These are phyloP conservation scores for Diaporthe helianthi DNA, from an alignment of 2,329 filamentous ascomycete species.

Conservation along the genomic window DNA sequence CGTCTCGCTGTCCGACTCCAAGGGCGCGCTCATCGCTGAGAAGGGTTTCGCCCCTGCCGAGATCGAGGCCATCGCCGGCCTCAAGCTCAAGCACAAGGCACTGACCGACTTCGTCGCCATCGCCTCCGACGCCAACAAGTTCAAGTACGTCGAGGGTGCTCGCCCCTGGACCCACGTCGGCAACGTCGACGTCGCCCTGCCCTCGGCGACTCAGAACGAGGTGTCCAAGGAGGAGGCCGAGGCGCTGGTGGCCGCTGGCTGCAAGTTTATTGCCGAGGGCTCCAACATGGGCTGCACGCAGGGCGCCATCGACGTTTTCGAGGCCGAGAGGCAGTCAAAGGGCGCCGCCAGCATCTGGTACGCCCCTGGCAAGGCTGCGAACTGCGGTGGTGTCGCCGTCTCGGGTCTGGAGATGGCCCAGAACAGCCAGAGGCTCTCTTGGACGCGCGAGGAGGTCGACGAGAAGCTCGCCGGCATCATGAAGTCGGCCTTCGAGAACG, in stretches of 20 bases:
- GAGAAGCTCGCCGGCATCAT: constrained; percentile 91
- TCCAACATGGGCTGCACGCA: constrained; percentile 99
- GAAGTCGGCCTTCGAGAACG: constrained; percentile 91
- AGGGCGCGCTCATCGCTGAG: constrained; percentile 81
- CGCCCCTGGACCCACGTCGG: constrained; percentile 92
- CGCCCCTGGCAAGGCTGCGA: constrained; percentile 94
- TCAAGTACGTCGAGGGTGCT: constrained; percentile 86
- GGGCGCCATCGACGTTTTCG: constrained; percentile 92
- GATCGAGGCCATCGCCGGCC: constrained; percentile 76
- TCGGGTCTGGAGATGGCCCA: constrained; percentile 99
- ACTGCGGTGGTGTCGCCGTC: constrained; percentile 96
- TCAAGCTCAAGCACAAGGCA: constrained; percentile 88
- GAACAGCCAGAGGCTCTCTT: constrained; percentile 84
- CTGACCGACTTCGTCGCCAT: constrained; percentile 58
- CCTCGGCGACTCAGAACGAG: constrained; percentile 97
- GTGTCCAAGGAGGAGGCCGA: constrained; percentile 90
- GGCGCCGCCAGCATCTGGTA: constrained; percentile 84
- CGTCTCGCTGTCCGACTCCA: constrained; percentile 91
- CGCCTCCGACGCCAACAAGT: constrained; percentile 64
- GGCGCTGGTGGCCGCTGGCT: constrained; percentile 77
- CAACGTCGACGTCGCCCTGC: constrained; percentile 89
- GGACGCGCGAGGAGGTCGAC: constrained; percentile 91
- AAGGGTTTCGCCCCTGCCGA: constrained; percentile 80
- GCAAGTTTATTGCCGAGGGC: constrained; percentile 90
- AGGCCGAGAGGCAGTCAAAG: constrained; percentile 76